These are phyloP conservation scores for Nidula niveotomentosa DNA, from an alignment of 1,284 basidiomycete genomes.

Conservation along the genomic window DNA sequence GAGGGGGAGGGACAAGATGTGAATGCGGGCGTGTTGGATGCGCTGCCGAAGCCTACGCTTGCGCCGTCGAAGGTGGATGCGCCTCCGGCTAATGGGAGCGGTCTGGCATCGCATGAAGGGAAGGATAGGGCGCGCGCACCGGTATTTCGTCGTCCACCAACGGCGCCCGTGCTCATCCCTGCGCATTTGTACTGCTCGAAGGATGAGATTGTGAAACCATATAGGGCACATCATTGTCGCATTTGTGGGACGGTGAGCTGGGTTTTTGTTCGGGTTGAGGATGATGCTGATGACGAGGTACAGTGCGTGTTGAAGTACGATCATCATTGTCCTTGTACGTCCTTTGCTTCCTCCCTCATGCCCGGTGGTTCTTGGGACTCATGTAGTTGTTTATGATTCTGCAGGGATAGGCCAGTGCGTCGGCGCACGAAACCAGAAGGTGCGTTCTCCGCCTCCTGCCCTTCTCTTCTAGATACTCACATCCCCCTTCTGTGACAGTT, in stretches of 20 bases:
- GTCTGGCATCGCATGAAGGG: background rate
- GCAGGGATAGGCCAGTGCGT: constrained; percentile 83
- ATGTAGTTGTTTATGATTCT: background rate
- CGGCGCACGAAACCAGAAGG: constrained; percentile 76
- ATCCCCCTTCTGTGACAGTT: constrained; percentile 30
- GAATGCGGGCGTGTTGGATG: constrained; percentile 13
- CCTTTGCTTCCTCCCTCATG: background rate
- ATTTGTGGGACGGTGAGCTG: constrained; percentile 63
- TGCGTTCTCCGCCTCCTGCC: too few relatives aligned
- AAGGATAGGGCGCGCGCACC: constrained; percentile 11
- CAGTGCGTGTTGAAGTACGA: constrained; percentile 75
- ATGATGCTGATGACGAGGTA: background rate
- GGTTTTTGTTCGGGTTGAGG: background rate
- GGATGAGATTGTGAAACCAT: constrained; percentile 66
- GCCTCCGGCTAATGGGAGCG: background rate
- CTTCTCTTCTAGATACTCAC: too few relatives aligned
- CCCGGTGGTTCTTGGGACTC: background rate
- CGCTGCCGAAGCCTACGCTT: constrained; percentile 10
- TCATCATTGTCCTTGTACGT: constrained; percentile 75
- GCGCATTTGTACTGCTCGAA: constrained; percentile 58
- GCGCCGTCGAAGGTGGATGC: constrained; percentile 4
- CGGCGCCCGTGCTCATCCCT: constrained; percentile 48
- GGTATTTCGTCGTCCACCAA: constrained; percentile 39
- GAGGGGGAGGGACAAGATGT: constrained; percentile 5
- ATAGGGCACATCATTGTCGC: constrained; percentile 75